These are phyloP conservation scores for Asclepias syriaca DNA, from an alignment of 257 asterid genomes.

Conservation along the genomic window DNA sequence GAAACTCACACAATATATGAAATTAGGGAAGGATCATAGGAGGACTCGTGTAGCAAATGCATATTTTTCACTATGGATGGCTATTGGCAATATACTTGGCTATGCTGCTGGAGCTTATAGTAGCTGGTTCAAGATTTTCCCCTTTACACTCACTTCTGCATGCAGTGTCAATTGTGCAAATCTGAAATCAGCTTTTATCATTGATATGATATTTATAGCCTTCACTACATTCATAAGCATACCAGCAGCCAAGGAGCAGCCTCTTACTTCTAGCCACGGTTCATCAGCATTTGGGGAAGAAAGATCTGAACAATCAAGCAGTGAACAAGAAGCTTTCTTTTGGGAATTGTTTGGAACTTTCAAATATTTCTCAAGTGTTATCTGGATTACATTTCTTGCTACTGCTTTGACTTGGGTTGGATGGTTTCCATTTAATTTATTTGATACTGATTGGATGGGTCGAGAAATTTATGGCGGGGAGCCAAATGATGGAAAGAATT, in stretches of 20 bases:
- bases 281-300: constrained; percentile 39
- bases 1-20: constrained; percentile 6
- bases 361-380: constrained; percentile 53
- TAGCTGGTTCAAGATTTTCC: constrained; percentile 71
- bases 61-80: constrained; percentile 76
- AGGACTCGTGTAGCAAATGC: constrained; percentile 84
- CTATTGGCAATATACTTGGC: constrained; percentile 80
- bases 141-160: constrained; percentile 62
- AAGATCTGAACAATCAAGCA: constrained; percentile 28
- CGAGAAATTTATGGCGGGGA: constrained; percentile 84
- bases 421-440: constrained; percentile 83
- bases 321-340: constrained; percentile 66
- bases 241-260: constrained; percentile 60
- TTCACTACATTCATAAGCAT: constrained; percentile 61
- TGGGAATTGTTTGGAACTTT: constrained; percentile 80
- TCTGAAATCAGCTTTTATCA: constrained; percentile 74
- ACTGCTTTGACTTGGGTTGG: constrained; percentile 81
- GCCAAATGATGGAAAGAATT: constrained; percentile 69
- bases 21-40: constrained; percentile 69
- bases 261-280: constrained; percentile 26
- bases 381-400: constrained; percentile 73
- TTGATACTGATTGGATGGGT: constrained; percentile 95
- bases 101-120: constrained; percentile 81
- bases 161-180: constrained; percentile 75
- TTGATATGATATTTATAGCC: constrained; percentile 59